Percentiles rank a stretch among this genome's conserved stretches.
Evolutionary conservation across 768 basidiomycete genomes (phyloP).

Genomic region (Terana coerulea): DNA sequence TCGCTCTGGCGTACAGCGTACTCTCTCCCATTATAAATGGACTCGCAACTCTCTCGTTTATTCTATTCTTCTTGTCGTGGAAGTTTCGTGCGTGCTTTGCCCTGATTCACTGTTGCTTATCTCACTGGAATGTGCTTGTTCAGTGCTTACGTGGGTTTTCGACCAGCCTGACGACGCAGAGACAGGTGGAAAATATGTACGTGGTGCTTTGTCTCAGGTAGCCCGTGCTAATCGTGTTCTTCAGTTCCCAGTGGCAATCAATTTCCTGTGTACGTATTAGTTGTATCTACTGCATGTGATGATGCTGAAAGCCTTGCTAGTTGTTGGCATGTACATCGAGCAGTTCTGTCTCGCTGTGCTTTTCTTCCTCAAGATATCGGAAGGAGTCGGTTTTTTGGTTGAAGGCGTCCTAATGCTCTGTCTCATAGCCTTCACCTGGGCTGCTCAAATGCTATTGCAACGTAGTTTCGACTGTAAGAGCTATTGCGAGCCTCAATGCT

Average conservation of each 20-base stretch:
- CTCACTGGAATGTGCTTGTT: too few relatives aligned
- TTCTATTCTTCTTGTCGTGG: slow-evolving; percentile 57
- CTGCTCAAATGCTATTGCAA: slow-evolving; percentile 35
- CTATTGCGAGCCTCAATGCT: too few relatives aligned
- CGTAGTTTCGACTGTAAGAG: slow-evolving; percentile 39
- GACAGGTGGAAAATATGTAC: slow-evolving; percentile 31
- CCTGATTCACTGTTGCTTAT: background rate
- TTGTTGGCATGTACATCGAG: slow-evolving; percentile 71
- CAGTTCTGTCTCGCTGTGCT: slow-evolving; percentile 61
- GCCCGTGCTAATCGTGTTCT: slow-evolving; percentile 17
- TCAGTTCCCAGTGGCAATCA: slow-evolving; percentile 38
- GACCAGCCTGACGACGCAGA: slow-evolving; percentile 49
- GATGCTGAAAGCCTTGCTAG: slow-evolving; percentile 23
- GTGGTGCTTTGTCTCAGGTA: slow-evolving; percentile 22
- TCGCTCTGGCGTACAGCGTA: slow-evolving; percentile 54
- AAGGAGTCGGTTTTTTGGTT: slow-evolving; percentile 33
- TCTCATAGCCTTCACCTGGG: slow-evolving; percentile 50
- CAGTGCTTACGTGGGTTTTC: slow-evolving; percentile 47
- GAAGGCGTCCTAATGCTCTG: slow-evolving; percentile 57
- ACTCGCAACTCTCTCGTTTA: slow-evolving; percentile 54
- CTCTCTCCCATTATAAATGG: slow-evolving; percentile 66
- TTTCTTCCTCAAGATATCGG: slow-evolving; percentile 56
- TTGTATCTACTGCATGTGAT: background rate
- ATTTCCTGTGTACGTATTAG: slow-evolving; percentile 41
- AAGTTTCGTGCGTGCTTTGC: slow-evolving; percentile 44